phyloP scores from a whole-genome alignment of 1,284 basidiomycete genomes.

The Moniliella sp. region DNA sequence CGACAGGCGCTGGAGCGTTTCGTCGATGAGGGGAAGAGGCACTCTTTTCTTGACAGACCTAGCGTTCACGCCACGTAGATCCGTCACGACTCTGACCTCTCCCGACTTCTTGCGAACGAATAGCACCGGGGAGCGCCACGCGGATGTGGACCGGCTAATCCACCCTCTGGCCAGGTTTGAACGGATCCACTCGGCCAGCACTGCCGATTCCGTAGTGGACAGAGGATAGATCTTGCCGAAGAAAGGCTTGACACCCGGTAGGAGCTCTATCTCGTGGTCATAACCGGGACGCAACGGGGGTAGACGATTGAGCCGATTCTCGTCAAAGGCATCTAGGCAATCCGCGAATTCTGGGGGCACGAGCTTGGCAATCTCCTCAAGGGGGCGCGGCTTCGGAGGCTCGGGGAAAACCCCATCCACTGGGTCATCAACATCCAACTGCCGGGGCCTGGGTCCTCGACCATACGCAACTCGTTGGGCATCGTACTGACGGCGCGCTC shows the following conservation, averaged over 20 bases:
- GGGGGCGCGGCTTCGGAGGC: too few relatives aligned
- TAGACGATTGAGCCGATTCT: neutral
- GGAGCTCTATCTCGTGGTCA: slow-evolving; percentile 29
- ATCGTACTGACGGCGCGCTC: too few relatives aligned
- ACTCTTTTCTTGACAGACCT: slow-evolving; percentile 35
- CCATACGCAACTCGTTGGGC: too few relatives aligned
- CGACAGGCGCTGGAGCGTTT: slow-evolving; percentile 33
- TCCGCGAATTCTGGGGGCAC: neutral
- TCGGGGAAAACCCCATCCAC: too few relatives aligned
- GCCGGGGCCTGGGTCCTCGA: too few relatives aligned
- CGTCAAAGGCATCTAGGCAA: neutral
- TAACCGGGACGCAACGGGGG: slow-evolving; percentile 10
- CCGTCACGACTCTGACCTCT: slow-evolving; percentile 34
- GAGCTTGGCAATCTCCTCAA: too few relatives aligned
- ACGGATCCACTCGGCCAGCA: slow-evolving; percentile 34
- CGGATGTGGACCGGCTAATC: slow-evolving; percentile 24
- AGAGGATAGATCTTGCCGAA: slow-evolving; percentile 34
- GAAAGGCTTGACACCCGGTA: slow-evolving; percentile 29
- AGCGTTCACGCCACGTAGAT: slow-evolving; percentile 38
- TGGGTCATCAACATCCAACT: too few relatives aligned
- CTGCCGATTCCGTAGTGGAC: slow-evolving; percentile 32
- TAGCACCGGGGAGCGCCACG: slow-evolving; percentile 36
- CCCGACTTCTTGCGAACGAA: slow-evolving; percentile 41
- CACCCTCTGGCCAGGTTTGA: slow-evolving; percentile 34
- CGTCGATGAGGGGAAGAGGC: slow-evolving; percentile 34